Conservation (phyloP, 139 green algal species). For the Coccomyxa sp. region DNA sequence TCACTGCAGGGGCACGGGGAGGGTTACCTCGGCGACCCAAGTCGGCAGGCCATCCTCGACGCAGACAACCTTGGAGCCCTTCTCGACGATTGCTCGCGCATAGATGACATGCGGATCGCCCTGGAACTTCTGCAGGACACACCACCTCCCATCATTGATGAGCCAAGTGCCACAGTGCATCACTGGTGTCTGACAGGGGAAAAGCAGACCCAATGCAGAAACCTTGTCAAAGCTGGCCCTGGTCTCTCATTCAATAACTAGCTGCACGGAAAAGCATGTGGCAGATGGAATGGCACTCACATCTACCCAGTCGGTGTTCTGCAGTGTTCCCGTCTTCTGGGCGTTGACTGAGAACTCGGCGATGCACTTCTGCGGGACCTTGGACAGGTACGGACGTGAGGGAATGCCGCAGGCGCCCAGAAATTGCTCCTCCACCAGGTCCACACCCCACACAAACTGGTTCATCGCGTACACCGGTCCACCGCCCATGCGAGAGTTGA, state of each 20-base stretch:
- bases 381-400: conserved; percentile 58
- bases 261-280: background rate
- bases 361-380: conserved; percentile 58
- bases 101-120: conserved; percentile 69
- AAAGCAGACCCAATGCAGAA: background rate
- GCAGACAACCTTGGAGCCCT: conserved; percentile 34
- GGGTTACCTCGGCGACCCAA: conserved; percentile 69
- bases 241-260: background rate
- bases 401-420: conserved; percentile 77
- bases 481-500: conserved; percentile 90
- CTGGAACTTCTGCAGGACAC: conserved; percentile 43
- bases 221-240: too few relatives aligned
- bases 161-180: too few relatives aligned
- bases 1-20: too few relatives aligned
- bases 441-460: conserved; percentile 60
- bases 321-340: conserved; percentile 43
- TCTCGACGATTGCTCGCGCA: conserved; percentile 58
- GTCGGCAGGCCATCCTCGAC: conserved; percentile 82
- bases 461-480: conserved; percentile 72
- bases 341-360: conserved; percentile 85
- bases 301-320: conserved; percentile 45
- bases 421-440: conserved; percentile 74
- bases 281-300: background rate
- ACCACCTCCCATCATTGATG: too few relatives aligned
- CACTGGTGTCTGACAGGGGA: too few relatives aligned